Percentiles rank a stretch among this genome's conserved stretches.
Conservation (phyloP, 768 basidiomycete genomes). For the Russula earlei region DNA sequence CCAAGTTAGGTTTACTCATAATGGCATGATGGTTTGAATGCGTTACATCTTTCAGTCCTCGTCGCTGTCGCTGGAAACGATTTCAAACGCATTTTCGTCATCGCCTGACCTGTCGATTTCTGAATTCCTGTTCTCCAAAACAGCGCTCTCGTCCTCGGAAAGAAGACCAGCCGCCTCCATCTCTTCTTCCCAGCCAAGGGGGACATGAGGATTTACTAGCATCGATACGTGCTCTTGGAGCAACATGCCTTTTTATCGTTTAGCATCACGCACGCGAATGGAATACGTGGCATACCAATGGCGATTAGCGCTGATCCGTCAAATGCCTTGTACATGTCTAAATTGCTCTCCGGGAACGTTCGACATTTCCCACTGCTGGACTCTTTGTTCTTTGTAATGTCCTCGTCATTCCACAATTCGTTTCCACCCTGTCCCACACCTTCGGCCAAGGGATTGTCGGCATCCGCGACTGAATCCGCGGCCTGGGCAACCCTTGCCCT, state of each 20-base stretch:
- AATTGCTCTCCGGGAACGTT: conserved; percentile 13
- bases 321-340: conserved; percentile 68
- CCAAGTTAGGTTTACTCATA: too few species aligned
- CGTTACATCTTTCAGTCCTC: neutral
- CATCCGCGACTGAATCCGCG: conserved; percentile 11
- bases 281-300: conserved; percentile 57
- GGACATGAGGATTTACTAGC: conserved; percentile 32
- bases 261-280: neutral
- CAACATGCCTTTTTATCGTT: conserved; percentile 42
- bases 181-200: conserved; percentile 40
- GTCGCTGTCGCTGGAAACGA: neutral
- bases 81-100: neutral
- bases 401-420: conserved; percentile 14
- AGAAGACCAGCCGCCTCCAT: conserved; percentile 5
- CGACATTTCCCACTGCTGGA: conserved; percentile 19
- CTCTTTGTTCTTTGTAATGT: conserved; percentile 14
- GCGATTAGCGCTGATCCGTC: conserved; percentile 68
- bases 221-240: conserved; percentile 54
- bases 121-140: neutral
- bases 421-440: neutral
- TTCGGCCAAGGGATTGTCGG: conserved; percentile 17
- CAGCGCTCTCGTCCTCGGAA: neutral
- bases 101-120: neutral
- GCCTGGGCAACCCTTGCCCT: conserved; percentile 9
- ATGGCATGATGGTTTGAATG: too few species aligned